phyloP scores from a whole-genome alignment of 169 alveolate genomes.

The Eimeria mitis region DNA sequence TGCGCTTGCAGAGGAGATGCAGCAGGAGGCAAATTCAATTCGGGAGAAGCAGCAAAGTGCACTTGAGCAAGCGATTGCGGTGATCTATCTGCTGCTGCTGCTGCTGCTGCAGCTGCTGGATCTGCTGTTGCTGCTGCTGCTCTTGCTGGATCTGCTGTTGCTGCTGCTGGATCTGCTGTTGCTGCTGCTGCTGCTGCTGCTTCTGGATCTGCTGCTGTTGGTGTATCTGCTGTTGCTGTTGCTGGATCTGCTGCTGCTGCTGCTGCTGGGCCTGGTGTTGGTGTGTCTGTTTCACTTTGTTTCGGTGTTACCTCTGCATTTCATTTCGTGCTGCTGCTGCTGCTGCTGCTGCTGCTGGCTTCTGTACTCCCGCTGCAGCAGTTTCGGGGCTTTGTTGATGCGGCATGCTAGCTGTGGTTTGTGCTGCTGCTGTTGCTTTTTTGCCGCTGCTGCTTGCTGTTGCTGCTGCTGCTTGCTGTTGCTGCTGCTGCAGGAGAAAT shows the following conservation, averaged over 20 bases:
- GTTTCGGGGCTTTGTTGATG: too few relatives aligned
- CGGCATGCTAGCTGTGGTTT: neutral
- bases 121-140: neutral
- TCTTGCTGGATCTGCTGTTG: too few relatives aligned
- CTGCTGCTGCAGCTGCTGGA: too few relatives aligned
- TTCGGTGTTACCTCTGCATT: too few relatives aligned
- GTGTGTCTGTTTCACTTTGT: too few relatives aligned
- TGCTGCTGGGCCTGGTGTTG: neutral
- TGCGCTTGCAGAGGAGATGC: constrained; percentile 20
- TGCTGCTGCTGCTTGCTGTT: constrained; percentile 6
- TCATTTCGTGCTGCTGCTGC: too few relatives aligned
- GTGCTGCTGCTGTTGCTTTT: neutral
- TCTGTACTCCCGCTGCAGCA: too few relatives aligned
- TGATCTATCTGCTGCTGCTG: too few relatives aligned
- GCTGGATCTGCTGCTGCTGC: neutral
- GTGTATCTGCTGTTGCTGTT: neutral
- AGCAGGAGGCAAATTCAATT: constrained; percentile 25
- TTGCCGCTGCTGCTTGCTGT: neutral
- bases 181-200: neutral
- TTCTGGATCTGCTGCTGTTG: neutral
- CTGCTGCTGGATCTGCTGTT: neutral
- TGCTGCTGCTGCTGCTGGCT: too few relatives aligned
- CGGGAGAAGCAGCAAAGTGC: constrained; percentile 28
- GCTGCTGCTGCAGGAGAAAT: constrained; percentile 43
- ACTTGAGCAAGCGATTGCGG: constrained; percentile 28